Evolutionary conservation across 768 basidiomycete species (phyloP).

Genomic region (Russula compacta): DNA sequence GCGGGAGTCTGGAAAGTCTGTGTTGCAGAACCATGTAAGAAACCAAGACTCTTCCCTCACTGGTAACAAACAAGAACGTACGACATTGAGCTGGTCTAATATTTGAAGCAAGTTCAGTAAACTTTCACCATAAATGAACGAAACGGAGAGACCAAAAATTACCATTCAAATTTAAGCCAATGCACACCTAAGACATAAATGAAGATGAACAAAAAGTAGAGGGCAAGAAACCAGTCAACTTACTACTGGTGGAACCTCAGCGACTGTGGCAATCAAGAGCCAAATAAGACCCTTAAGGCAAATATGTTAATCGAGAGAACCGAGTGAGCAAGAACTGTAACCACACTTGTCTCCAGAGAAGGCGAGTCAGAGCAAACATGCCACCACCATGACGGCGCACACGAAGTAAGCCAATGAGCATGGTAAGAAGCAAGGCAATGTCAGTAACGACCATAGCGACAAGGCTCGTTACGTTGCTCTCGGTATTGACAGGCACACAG

Average conservation of each 20-base stretch:
- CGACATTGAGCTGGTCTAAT: background rate
- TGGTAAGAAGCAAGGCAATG: background rate
- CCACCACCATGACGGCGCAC: background rate
- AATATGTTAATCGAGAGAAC: background rate
- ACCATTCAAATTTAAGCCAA: slow-evolving; percentile 6
- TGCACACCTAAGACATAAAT: background rate
- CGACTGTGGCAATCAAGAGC: background rate
- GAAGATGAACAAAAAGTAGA: background rate
- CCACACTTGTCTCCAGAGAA: background rate
- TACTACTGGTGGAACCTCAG: background rate
- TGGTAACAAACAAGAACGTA: background rate
- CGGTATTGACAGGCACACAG: background rate
- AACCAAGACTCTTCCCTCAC: background rate
- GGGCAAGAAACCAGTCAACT: background rate
- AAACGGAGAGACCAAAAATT: background rate
- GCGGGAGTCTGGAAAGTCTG: background rate
- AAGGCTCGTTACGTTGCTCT: background rate
- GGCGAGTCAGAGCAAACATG: background rate
- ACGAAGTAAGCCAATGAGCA: background rate
- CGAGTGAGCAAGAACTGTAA: background rate
- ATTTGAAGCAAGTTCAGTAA: background rate
- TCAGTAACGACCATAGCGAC: background rate
- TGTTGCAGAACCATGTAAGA: background rate
- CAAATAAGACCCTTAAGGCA: background rate
- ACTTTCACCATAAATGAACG: background rate